A percentile compares a stretch with the other conserved stretches of the same genome.
phyloP scores from a whole-genome alignment of 805 yeast species.

The Maudiozyma serrabonitensis region DNA sequence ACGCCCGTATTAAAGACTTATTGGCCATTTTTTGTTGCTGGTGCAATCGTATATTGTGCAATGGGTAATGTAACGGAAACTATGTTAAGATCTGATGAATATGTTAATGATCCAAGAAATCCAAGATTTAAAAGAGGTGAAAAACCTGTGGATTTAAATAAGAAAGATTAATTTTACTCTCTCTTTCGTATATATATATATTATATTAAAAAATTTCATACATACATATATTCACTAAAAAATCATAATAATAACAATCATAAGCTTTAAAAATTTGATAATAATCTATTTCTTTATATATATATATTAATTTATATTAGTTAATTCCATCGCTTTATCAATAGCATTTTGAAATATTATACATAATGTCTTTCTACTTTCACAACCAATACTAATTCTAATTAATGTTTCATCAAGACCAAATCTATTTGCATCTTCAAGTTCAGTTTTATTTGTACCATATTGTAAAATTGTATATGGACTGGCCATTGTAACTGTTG shows the following conservation, averaged over 20 bases:
- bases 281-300: too few species aligned
- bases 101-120: constrained; percentile 91
- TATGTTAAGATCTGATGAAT: constrained; percentile 65
- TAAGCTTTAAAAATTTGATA: too few species aligned
- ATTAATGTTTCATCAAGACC: constrained; percentile 74
- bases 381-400: constrained; percentile 79
- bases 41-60: constrained; percentile 62
- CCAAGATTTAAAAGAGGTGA: constrained; percentile 70
- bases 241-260: too few species aligned
- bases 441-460: constrained; percentile 54
- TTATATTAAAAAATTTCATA: too few species aligned
- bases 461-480: constrained; percentile 64
- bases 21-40: constrained; percentile 88
- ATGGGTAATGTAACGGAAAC: constrained; percentile 61
- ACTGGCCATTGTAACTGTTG: constrained; percentile 72
- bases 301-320: background rate
- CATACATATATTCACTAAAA: too few species aligned
- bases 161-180: background rate
- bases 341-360: constrained; percentile 44
- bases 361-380: constrained; percentile 51
- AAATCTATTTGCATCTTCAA: constrained; percentile 68
- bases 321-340: constrained; percentile 19
- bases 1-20: constrained; percentile 48
- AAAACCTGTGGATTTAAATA: constrained; percentile 34
- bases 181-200: too few species aligned